Evolutionary conservation across 176 grass and related monocot genomes (phyloP).

Genomic region (Rhynchospora tenuis): DNA sequence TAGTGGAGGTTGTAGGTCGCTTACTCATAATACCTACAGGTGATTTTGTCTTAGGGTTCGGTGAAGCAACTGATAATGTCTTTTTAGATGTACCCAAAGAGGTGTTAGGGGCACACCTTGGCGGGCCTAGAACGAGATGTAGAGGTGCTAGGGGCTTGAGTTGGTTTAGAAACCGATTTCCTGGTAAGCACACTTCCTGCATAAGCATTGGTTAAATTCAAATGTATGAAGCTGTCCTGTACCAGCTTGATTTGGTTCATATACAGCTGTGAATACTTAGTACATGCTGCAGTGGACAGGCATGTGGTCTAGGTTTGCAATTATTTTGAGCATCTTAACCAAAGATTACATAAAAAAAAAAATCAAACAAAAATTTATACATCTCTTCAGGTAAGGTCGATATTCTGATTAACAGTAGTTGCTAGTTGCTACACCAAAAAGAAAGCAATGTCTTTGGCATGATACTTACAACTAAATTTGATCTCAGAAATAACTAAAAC

Average conservation of each 20-base stretch:
- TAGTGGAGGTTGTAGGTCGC: slow-evolving; percentile 40
- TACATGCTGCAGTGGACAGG: neutral
- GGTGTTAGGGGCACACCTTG: neutral
- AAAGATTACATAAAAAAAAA: neutral
- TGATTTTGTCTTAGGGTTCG: slow-evolving; percentile 30
- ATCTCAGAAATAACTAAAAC: neutral
- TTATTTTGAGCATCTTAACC: neutral
- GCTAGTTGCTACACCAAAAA: no score
- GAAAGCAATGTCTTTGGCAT: neutral
- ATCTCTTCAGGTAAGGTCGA: neutral
- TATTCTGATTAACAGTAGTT: no score
- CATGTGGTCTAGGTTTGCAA: neutral
- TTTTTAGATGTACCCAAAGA: slow-evolving; percentile 19
- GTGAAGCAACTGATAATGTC: slow-evolving; percentile 9
- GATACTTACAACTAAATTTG: neutral
- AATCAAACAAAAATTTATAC: neutral
- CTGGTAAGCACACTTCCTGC: slow-evolving; percentile 41
- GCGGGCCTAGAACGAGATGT: slow-evolving; percentile 10
- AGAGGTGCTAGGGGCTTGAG: slow-evolving; percentile 21
- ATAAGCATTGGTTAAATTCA: slow-evolving; percentile 9
- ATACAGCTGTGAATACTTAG: neutral
- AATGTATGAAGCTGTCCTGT: neutral
- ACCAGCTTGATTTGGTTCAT: neutral
- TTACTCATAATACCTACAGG: slow-evolving; percentile 29
- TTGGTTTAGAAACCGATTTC: slow-evolving; percentile 26